Base-by-base conservation (phyloP, 176 grass and related monocot genomes). In the Olyra latifolia region DNA sequence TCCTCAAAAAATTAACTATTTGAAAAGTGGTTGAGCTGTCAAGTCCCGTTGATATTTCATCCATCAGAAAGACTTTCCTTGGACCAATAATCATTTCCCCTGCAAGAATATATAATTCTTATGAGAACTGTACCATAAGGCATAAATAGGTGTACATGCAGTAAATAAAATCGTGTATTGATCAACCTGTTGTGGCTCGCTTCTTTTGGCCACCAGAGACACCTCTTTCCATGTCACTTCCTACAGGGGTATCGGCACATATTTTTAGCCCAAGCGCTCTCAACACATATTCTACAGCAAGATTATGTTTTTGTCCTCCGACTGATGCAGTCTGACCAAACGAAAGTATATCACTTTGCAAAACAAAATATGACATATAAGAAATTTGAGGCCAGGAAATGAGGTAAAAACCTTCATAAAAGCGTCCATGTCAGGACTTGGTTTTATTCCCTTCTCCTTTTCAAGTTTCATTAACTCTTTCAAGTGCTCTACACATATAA, bases 41-140 rank as follows among this genome's bases (percentile, higher is more conserved):
- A 6, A 94, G 89, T 30, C 92, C 92, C 38, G 92, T 94, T 17
- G 92, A 94, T 88, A 94, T 94, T 84, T 94, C 92, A 89, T 94
- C 92, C 92, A 94, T 94, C 10, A 94, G 88, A 80, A 94, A 83
- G 16, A 83, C 81, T 84, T 94, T 94, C 49, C 86, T 84, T 66
- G 92, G 88, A 25, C 92, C 92, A 86, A 94, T 80, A 74, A 91
- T 73, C 92, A 94, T 94, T 84, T 94, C 92, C 27, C 92, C 92
- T 94, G 83, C 67, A 86, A 77, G 40, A 71, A 44, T 48, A 49
- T 17, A 66, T 0, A 4, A 75, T 14, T 23, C 7, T 71, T 16
- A 44, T 65, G 50, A 56, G 4, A 75, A 28, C 15, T 75, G 17
- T 73, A 41, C 29, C n/a, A 82, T 6, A 39, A 68, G 32, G 32